Evolutionary conservation across 352 stramenopile genomes (phyloP).

Genomic region (Globisporangium recalcitrans): DNA sequence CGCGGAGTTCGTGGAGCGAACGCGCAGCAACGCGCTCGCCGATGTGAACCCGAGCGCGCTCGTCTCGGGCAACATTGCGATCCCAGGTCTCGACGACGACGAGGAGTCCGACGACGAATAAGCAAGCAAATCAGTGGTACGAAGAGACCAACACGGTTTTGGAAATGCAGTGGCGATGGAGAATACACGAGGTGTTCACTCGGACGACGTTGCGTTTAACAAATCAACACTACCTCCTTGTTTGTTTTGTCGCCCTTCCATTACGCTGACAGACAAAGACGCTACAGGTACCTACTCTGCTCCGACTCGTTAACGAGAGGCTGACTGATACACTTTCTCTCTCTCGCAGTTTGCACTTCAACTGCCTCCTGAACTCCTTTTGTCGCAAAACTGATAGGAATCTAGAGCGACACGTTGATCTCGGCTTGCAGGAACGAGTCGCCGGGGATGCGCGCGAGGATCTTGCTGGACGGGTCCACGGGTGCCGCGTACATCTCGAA

Average conservation of each 20-base stretch:
- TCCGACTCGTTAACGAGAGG: too few relatives aligned
- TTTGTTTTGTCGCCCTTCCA: not conserved
- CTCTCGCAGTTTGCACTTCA: not conserved
- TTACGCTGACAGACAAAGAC: not conserved
- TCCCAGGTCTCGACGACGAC: slow-evolving; percentile 10
- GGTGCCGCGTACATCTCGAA: slow-evolving; percentile 88
- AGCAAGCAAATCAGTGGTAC: too few relatives aligned
- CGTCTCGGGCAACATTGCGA: slow-evolving; percentile 22
- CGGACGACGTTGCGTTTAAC: not conserved
- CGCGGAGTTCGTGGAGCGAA: slow-evolving; percentile 3
- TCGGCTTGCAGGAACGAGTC: slow-evolving; percentile 87
- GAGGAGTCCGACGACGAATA: not conserved
- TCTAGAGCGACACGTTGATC: slow-evolving; percentile 83
- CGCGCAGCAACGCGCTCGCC: not conserved
- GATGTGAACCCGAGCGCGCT: slow-evolving; percentile 28
- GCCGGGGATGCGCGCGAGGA: slow-evolving; percentile 75
- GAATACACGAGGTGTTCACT: too few relatives aligned
- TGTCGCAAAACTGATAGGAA: slow-evolving; percentile 1
- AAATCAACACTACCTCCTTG: not conserved
- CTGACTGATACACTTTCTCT: not conserved
- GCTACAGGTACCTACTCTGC: not conserved
- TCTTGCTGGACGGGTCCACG: slow-evolving; percentile 82
- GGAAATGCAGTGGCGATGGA: too few relatives aligned
- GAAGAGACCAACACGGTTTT: too few relatives aligned
- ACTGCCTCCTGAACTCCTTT: not conserved